Evolutionary conservation across 768 basidiomycete species (phyloP).

Genomic region (Bullera alba): DNA sequence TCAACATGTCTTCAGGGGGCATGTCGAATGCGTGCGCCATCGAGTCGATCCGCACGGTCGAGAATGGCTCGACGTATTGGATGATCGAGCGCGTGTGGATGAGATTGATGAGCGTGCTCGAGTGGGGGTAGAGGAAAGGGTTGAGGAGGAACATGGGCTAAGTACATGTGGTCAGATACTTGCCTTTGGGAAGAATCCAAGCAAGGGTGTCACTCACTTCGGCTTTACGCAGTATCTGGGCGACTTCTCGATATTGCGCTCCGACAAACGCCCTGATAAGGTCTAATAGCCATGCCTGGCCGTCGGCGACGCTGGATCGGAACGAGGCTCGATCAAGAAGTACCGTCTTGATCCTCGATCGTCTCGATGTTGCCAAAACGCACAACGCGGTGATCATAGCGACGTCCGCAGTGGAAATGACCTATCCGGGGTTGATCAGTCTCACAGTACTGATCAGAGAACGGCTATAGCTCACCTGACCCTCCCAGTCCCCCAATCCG

Average conservation of each 20-base stretch:
- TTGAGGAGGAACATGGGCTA: conserved; percentile 73
- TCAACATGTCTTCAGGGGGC: conserved; percentile 63
- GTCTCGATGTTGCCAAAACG: conserved; percentile 67
- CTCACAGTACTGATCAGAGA: not conserved
- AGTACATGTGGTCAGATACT: not conserved
- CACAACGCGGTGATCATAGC: conserved; percentile 80
- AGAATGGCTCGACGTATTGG: conserved; percentile 88
- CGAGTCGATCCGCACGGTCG: conserved; percentile 69
- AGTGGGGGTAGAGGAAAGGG: conserved; percentile 66
- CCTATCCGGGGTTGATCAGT: conserved; percentile 49
- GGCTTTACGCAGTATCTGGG: conserved; percentile 65
- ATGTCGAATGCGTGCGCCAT: conserved; percentile 86
- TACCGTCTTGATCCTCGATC: conserved; percentile 61
- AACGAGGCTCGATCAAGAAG: conserved; percentile 64
- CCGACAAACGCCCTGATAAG: conserved; percentile 77
- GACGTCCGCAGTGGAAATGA: conserved; percentile 73
- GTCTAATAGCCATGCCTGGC: conserved; percentile 79
- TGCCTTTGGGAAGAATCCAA: not conserved
- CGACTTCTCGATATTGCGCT: conserved; percentile 75
- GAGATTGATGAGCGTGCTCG: conserved; percentile 57
- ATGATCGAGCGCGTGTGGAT: conserved; percentile 71
- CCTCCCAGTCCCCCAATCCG: conserved; percentile 70
- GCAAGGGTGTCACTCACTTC: conserved; percentile 52
- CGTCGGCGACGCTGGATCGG: conserved; percentile 62
- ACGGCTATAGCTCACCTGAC: conserved; percentile 51